Evolutionary conservation across 1,284 basidiomycete genomes (phyloP).

Genomic region (Cystobasidiaceae sp.): DNA sequence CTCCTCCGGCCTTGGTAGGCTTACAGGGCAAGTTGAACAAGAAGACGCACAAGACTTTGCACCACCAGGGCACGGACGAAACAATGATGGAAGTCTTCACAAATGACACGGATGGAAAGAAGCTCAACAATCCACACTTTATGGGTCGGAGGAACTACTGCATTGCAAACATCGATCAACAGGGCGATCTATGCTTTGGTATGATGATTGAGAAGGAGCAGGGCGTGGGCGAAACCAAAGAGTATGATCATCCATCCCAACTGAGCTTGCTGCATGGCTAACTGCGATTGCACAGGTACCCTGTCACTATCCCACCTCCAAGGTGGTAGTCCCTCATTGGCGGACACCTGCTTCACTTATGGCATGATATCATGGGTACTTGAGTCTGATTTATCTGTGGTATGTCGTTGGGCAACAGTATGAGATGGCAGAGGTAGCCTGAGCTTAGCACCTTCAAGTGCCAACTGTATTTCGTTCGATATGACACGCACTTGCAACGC

Average conservation of each 20-base stretch:
- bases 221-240: slow-evolving; percentile 64
- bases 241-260: no score
- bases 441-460: no score
- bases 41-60: slow-evolving; percentile 65
- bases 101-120: slow-evolving; percentile 69
- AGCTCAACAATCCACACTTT: slow-evolving; percentile 54
- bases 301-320: slow-evolving; percentile 9
- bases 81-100: slow-evolving; percentile 66
- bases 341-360: no score
- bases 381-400: no score
- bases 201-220: slow-evolving; percentile 79
- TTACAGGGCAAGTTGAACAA: slow-evolving; percentile 74
- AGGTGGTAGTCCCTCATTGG: no score
- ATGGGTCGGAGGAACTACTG: slow-evolving; percentile 74
- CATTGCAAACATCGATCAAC: slow-evolving; percentile 59
- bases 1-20: slow-evolving; percentile 59
- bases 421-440: no score
- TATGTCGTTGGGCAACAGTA: no score
- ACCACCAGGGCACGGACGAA: slow-evolving; percentile 61
- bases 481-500: no score
- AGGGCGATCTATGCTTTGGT: slow-evolving; percentile 72
- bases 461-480: no score
- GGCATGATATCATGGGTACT: no score
- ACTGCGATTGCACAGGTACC: neutral
- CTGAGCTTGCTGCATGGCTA: no score